Conservation (phyloP, 1,139 yeast species). For the Zygoascus sp. region DNA sequence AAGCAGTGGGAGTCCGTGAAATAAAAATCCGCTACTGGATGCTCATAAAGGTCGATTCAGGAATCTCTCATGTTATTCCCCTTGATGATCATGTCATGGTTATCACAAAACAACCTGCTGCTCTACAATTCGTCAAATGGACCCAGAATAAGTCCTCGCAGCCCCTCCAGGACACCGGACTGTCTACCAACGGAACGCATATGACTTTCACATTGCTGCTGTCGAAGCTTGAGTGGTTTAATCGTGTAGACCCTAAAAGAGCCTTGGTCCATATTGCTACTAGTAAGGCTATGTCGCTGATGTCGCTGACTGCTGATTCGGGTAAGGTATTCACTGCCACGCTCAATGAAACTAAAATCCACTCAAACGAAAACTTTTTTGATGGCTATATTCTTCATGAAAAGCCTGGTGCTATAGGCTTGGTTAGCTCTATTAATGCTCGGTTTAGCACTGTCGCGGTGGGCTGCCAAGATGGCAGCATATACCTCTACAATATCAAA, state of each 20-base stretch:
- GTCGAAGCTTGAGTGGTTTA: conserved; percentile 29
- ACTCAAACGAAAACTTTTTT: conserved; percentile 10
- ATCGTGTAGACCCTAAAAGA: conserved; percentile 4
- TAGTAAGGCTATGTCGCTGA: conserved; percentile 27
- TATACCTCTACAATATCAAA: conserved; percentile 33
- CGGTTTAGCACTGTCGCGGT: conserved; percentile 36
- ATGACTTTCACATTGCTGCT: conserved; percentile 23
- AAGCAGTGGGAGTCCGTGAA: conserved; percentile 38
- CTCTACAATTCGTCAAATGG: conserved; percentile 32
- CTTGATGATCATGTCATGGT: conserved; percentile 33
- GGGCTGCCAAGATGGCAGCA: conserved; percentile 33
- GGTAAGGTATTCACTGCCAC: conserved; percentile 21
- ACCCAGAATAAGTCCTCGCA: neutral
- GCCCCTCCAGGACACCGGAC: conserved; percentile 3
- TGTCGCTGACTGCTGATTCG: conserved; percentile 20
- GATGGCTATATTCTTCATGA: conserved; percentile 26
- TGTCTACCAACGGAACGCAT: conserved; percentile 15
- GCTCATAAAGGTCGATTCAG: conserved; percentile 32
- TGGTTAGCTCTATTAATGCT: conserved; percentile 33
- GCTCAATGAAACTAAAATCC: conserved; percentile 15
- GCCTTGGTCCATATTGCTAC: conserved; percentile 18
- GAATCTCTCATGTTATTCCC: conserved; percentile 28
- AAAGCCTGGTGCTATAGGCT: conserved; percentile 25
- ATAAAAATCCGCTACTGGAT: conserved; percentile 29
- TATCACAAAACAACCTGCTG: conserved; percentile 31